Percentiles rank a stretch among this genome's conserved stretches.
Evolutionary conservation across 768 basidiomycete genomes (phyloP).

Genomic region (Lactarius vividus): DNA sequence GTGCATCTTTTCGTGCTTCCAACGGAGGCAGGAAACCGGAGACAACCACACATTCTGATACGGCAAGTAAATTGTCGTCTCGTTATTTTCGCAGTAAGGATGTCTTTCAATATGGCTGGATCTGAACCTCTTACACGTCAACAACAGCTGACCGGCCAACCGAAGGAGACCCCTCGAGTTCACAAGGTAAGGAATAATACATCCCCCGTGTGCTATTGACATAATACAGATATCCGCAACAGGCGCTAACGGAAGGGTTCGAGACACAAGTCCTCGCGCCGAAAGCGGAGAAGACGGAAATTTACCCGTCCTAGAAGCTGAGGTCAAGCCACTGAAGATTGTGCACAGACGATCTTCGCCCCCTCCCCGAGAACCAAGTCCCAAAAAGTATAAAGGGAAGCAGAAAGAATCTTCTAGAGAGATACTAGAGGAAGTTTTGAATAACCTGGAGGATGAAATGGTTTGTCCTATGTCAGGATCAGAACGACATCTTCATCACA

Average conservation of each 20-base stretch:
- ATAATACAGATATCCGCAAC: neutral
- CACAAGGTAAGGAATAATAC: constrained; percentile 9
- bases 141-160: neutral
- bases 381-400: constrained; percentile 46
- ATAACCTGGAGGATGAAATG: constrained; percentile 60
- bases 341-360: constrained; percentile 17
- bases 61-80: constrained; percentile 3
- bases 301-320: neutral
- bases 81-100: constrained; percentile 20
- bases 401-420: constrained; percentile 34
- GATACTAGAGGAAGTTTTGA: constrained; percentile 36
- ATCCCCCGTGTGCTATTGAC: neutral
- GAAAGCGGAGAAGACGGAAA: neutral
- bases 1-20: neutral
- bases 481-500: neutral
- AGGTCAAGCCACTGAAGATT: constrained; percentile 3
- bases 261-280: neutral
- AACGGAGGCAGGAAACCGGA: neutral
- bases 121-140: neutral
- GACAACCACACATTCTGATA: neutral
- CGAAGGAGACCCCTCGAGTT: neutral
- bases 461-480: constrained; percentile 63
- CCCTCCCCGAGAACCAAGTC: neutral
- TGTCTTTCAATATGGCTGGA: neutral
- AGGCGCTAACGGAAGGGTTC: neutral